Conservation (phyloP, 176 grass and related monocot genomes). For the Eleusine indica region DNA sequence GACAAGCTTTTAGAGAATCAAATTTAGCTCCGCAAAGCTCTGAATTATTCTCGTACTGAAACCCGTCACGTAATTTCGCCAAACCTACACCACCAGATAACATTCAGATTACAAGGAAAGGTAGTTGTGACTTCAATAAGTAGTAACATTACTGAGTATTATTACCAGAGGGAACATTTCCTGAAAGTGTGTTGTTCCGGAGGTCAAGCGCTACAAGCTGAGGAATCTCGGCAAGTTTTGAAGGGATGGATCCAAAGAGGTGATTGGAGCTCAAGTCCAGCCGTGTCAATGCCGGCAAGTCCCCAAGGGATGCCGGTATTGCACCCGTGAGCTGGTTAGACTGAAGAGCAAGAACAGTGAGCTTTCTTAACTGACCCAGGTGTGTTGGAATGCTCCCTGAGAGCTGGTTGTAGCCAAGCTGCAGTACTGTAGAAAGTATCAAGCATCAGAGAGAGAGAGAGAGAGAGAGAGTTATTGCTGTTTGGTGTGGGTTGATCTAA, state of each 20-base stretch:
- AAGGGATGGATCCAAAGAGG: conserved; percentile 80
- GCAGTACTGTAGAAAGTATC: conserved; percentile 61
- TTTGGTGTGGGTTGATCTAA: conserved; percentile 18
- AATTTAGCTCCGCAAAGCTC: conserved; percentile 73
- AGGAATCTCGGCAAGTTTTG: conserved; percentile 60
- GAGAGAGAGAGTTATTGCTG: background rate
- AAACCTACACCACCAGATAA: conserved; percentile 53
- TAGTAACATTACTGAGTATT: background rate
- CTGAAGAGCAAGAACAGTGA: conserved; percentile 75
- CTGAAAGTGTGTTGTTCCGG: conserved; percentile 73
- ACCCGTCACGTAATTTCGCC: conserved; percentile 55
- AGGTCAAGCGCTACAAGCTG: conserved; percentile 59
- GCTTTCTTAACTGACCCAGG: conserved; percentile 64
- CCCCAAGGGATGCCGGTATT: conserved; percentile 66
- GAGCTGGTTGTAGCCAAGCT: conserved; percentile 78
- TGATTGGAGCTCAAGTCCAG: conserved; percentile 83
- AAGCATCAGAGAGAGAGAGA: background rate
- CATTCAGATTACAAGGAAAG: conserved; percentile 11
- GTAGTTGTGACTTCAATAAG: background rate
- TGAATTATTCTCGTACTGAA: conserved; percentile 69
- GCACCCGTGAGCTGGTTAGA: conserved; percentile 77
- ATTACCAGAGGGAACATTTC: conserved; percentile 78
- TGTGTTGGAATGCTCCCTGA: conserved; percentile 76
- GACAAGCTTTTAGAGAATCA: conserved; percentile 55
- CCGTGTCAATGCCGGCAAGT: conserved; percentile 57